Conservation (phyloP, 1,284 basidiomycete genomes). For the Malassezia dermatis region DNA sequence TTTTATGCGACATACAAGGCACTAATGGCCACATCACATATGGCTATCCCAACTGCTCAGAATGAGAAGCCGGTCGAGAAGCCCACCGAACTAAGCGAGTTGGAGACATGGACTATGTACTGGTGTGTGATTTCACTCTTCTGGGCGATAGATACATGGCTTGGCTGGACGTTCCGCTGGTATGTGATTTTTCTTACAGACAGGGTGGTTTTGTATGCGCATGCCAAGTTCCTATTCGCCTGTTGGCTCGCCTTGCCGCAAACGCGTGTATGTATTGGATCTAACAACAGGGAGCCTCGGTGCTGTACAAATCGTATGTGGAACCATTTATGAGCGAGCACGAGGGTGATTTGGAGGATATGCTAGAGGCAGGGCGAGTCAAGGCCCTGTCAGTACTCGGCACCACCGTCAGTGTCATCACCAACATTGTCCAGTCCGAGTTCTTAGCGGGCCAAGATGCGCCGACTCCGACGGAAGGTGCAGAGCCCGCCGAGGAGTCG, state of each 20-base stretch:
- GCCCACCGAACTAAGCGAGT: conserved; percentile 29
- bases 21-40: background rate
- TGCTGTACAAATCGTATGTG: conserved; percentile 9
- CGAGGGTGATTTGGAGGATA: conserved; percentile 12
- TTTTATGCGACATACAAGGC: conserved; percentile 17
- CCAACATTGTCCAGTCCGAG: conserved; percentile 2
- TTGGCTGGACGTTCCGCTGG: conserved; percentile 41
- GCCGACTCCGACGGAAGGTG: background rate
- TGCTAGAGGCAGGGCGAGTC: background rate
- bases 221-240: conserved; percentile 32
- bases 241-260: conserved; percentile 42
- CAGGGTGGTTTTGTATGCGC: conserved; percentile 33
- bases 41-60: background rate
- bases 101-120: conserved; percentile 41
- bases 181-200: background rate
- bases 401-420: background rate
- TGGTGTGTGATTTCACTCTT: conserved; percentile 35
- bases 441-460: background rate
- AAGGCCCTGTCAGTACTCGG: background rate
- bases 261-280: conserved; percentile 16
- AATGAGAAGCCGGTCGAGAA: background rate
- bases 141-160: conserved; percentile 25
- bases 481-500: background rate
- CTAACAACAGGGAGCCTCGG: conserved; percentile 3
- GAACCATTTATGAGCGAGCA: conserved; percentile 12